Percentiles rank a stretch among this genome's conserved stretches.
phyloP scores from a whole-genome alignment of 139 green algal species.

The Chlamydomonas sp. region DNA sequence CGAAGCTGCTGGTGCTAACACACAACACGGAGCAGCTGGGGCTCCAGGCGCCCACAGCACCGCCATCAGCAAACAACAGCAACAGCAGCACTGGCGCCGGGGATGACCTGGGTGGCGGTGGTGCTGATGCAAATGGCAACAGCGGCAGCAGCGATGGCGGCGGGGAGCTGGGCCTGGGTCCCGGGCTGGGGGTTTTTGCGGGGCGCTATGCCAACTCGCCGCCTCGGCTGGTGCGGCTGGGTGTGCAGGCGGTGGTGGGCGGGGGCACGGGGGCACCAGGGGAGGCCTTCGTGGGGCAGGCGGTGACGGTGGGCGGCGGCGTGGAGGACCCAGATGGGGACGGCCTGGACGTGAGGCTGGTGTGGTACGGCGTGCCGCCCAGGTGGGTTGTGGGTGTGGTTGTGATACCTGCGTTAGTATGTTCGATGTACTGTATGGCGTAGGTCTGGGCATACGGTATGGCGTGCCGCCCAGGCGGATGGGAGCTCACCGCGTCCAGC shows the following conservation, averaged over 20 bases:
- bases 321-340: constrained; percentile 29
- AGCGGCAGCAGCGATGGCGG: not conserved
- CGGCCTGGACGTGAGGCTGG: constrained; percentile 32
- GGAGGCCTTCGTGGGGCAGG: constrained; percentile 33
- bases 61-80: not conserved
- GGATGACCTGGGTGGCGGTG: no score
- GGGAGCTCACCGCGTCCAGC: no score
- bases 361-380: constrained; percentile 40
- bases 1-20: not conserved
- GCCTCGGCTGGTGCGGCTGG: not conserved
- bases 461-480: no score
- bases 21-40: no score
- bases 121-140: not conserved
- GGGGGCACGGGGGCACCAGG: constrained; percentile 17
- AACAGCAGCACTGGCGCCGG: not conserved
- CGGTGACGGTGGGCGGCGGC: not conserved
- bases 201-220: not conserved
- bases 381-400: not conserved
- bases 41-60: not conserved
- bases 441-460: not conserved
- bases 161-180: not conserved
- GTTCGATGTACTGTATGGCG: not conserved
- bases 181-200: not conserved
- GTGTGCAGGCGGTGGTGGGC: not conserved
- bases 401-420: not conserved